Conservation (phyloP, 2,329 filamentous ascomycete species). For the Trichoderma arundinaceum region DNA sequence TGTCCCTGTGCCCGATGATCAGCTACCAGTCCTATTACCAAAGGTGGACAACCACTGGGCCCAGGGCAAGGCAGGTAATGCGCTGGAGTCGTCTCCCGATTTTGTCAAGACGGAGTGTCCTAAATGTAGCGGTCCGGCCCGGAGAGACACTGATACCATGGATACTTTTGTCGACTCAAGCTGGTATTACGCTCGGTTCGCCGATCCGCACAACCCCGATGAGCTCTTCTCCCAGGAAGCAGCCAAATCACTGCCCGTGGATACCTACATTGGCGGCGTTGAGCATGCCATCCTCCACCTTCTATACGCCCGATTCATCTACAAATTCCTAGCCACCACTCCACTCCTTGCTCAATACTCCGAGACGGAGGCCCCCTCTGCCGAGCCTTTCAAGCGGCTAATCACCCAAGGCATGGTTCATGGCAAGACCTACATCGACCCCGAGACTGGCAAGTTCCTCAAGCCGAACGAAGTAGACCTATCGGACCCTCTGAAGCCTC, state of each 20-base stretch:
- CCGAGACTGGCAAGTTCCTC: conserved; percentile 75
- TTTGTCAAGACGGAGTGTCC: conserved; percentile 81
- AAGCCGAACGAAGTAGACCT: conserved; percentile 76
- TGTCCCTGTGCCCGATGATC: conserved; percentile 75
- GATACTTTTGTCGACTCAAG: conserved; percentile 95
- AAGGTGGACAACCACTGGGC: conserved; percentile 71
- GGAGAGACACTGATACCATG: conserved; percentile 91
- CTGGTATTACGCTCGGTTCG: conserved; percentile 87
- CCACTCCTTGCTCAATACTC: conserved; percentile 51
- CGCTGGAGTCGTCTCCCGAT: conserved; percentile 71
- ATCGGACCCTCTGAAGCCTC: conserved; percentile 59
- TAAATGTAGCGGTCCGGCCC: conserved; percentile 70
- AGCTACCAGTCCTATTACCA: conserved; percentile 79
- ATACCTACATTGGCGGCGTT: conserved; percentile 87
- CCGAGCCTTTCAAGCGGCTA: conserved; percentile 81
- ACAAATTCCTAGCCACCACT: conserved; percentile 76
- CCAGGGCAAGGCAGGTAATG: conserved; percentile 74
- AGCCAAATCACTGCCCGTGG: conserved; percentile 71
- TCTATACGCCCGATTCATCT: conserved; percentile 87
- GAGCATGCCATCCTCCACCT: conserved; percentile 92
- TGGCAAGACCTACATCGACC: conserved; percentile 80
- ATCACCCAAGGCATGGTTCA: conserved; percentile 94
- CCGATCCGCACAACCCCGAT: conserved; percentile 69
- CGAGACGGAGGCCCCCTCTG: conserved; percentile 44
- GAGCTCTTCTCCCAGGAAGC: conserved; percentile 66